Conservation (phyloP, 495 filamentous ascomycete genomes). For the Lepraria neglecta region DNA sequence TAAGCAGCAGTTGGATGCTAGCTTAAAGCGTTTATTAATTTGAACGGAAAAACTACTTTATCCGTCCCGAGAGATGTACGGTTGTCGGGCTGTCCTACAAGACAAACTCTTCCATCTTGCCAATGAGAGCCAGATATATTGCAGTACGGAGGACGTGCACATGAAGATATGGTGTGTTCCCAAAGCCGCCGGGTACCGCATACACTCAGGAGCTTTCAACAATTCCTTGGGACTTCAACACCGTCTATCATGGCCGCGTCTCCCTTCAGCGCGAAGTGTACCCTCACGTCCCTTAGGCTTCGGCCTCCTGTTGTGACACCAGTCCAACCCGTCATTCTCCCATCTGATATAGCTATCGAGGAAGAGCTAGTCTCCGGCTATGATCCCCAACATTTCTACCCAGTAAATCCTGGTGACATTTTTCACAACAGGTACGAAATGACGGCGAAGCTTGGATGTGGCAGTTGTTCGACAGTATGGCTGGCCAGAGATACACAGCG, state of each 20-base stretch:
- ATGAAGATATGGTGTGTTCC: neutral
- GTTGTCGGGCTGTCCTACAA: neutral
- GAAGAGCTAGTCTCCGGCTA: conserved; percentile 38
- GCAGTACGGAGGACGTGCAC: neutral
- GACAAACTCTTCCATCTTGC: neutral
- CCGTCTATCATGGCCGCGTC: neutral
- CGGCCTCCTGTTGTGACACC: neutral
- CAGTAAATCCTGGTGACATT: conserved; percentile 38
- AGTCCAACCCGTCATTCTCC: neutral
- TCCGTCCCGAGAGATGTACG: neutral
- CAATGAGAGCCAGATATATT: neutral
- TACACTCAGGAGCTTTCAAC: neutral
- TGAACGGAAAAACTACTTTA: neutral
- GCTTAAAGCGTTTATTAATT: neutral
- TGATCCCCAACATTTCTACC: conserved; percentile 37
- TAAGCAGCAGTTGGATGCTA: no score
- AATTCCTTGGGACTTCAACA: neutral
- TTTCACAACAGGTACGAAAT: conserved; percentile 38
- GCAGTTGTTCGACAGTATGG: conserved; percentile 42
- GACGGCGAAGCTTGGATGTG: conserved; percentile 43
- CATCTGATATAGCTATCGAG: conserved; percentile 28
- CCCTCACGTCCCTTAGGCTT: neutral
- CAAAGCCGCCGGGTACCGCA: neutral
- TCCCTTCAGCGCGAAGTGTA: neutral
- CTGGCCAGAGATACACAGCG: conserved; percentile 39